Conservation (phyloP, 225 moss, liverwort and hornwort species). For the Climacium dendroides region DNA sequence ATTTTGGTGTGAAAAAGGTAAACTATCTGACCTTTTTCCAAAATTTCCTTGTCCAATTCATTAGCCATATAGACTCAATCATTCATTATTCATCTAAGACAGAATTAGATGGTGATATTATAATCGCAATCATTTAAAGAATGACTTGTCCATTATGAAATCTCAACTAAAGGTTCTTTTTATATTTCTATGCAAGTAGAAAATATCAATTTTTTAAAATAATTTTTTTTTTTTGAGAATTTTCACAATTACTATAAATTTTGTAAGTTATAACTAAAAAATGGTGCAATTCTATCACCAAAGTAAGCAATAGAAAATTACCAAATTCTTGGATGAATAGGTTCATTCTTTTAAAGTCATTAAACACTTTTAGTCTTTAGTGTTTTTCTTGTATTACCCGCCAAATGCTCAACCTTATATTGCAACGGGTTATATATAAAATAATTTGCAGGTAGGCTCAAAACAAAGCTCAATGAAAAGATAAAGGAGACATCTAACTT, state of each 20-base stretch:
- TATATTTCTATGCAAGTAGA: not conserved
- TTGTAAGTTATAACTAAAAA: not conserved
- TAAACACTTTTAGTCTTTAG: not conserved
- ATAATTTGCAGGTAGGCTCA: not conserved
- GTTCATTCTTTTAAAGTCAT: not conserved
- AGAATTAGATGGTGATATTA: too few species aligned
- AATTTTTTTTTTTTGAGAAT: not conserved
- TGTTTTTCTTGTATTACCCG: not conserved
- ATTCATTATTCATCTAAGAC: too few species aligned
- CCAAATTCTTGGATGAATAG: too few species aligned
- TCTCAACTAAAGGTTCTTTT: not conserved
- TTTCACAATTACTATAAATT: not conserved
- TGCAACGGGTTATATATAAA: rapidly evolving
- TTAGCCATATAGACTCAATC: too few species aligned
- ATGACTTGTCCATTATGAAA: too few species aligned
- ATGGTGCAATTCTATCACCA: not conserved
- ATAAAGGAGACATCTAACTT: too few species aligned
- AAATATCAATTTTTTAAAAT: rapidly evolving
- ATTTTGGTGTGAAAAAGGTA: too few species aligned
- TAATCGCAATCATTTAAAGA: too few species aligned
- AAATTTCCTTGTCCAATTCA: too few species aligned
- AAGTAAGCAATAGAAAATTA: not conserved
- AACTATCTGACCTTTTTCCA: too few species aligned
- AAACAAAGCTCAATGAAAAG: not conserved
- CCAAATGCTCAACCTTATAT: not conserved